Percentiles rank a stretch among this genome's conserved stretches.
Evolutionary conservation across 495 filamentous ascomycete species (phyloP).

Genomic region (Podospora anserina): DNA sequence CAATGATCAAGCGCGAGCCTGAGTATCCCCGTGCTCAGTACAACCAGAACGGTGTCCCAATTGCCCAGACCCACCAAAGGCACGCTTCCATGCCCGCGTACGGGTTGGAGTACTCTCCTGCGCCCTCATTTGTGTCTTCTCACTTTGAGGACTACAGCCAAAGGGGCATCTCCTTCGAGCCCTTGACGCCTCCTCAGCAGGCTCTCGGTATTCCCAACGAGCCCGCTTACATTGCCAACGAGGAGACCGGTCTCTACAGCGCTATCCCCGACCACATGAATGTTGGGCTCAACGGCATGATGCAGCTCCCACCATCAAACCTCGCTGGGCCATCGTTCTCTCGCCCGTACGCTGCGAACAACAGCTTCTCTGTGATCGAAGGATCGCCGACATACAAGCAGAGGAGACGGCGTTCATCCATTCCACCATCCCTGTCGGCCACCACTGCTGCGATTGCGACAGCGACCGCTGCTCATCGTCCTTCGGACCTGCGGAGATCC

Average conservation of each 20-base stretch:
- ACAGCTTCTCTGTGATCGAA: constrained; percentile 93
- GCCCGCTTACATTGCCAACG: constrained; percentile 94
- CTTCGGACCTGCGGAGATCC: constrained; percentile 85
- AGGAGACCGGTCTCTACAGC: constrained; percentile 92
- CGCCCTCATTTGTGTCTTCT: constrained; percentile 94
- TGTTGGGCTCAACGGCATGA: constrained; percentile 70
- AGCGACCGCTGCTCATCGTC: constrained; percentile 57
- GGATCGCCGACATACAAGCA: constrained; percentile 99
- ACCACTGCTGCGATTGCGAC: constrained; percentile 61
- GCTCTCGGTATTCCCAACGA: constrained; percentile 72
- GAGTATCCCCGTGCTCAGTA: constrained; percentile 74
- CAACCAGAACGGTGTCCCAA: constrained; percentile 84
- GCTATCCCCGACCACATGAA: constrained; percentile 78
- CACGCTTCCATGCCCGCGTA: constrained; percentile 97
- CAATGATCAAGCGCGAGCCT: constrained; percentile 77
- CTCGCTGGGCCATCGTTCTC: constrained; percentile 72
- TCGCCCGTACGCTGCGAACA: constrained; percentile 68
- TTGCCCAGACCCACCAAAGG: constrained; percentile 77
- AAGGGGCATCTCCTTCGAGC: constrained; percentile 92
- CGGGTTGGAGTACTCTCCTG: constrained; percentile 90
- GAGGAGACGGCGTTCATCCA: constrained; percentile 84
- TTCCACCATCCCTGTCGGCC: constrained; percentile 68
- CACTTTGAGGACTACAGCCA: constrained; percentile 97
- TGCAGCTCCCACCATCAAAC: constrained; percentile 87
- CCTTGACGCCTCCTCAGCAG: constrained; percentile 92